Evolutionary conservation across 73 alveolate species (phyloP), one percentile per base, ranked within the genome.

Genomic region (Stentor coeruleus): DNA sequence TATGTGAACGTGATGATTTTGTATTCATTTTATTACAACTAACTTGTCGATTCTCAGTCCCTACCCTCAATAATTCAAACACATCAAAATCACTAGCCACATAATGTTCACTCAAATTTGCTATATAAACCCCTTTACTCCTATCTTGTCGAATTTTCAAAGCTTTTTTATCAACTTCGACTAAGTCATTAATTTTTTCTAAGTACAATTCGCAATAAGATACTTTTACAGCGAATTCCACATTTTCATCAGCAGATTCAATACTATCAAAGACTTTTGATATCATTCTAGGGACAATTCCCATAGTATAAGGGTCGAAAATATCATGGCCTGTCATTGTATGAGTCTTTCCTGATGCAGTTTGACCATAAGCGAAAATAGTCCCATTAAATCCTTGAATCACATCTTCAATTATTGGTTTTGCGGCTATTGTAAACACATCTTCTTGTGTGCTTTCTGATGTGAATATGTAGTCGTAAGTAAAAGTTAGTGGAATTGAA

Each of bases 321-420:
- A 55, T 55, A 55, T 55, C 72, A 28, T 95, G 94, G 0, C 99
- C 99, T 84, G 96, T 94, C 98, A 96, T 96, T 37, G 98, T 92
- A 85, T 92, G 95, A 15, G 99, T 96, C 82, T 96, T 96, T 59
- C 99, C 99, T 20, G 96, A 85, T 6, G 98, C 99, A n/a, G 99
- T 96, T 84, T 94, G 92, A 1, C 99, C 99, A 85, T 96, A 96
- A 58, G 98, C 97, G 85, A 96, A 96, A 35, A 96, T 88, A 0
- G 99, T 94, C 57, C 97, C 96, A 82, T 96, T 96, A 88, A 91
- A 96, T 3, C 98, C 98, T 77, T 94, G 97, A 74, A 96, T 85
- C 58, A 95, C 93, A 60, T 94, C 11, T 92, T 91, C 96, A 59
- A 84, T 81, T 40, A 96, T 96, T 1, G 88, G 93, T 36, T 91